Conservation (phyloP, 805 yeast species). For the Isabelozyma gotoi region DNA sequence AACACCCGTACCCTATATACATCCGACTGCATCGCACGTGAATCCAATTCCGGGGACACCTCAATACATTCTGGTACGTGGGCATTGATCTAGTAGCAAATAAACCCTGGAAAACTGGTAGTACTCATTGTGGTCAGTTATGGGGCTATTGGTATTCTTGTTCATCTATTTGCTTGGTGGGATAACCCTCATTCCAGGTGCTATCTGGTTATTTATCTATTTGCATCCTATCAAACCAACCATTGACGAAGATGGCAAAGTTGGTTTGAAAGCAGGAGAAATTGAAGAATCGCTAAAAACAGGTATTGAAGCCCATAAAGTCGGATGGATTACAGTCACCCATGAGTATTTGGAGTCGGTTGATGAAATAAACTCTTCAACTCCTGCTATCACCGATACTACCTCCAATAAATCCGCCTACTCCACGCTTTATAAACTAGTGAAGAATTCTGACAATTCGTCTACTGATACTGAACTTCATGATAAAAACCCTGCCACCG, state of each 20-base stretch:
- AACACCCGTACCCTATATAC: background rate
- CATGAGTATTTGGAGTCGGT: conserved; percentile 57
- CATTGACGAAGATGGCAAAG: conserved; percentile 9
- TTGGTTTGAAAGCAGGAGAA: conserved; percentile 55
- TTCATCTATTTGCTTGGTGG: conserved; percentile 74
- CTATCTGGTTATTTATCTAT: conserved; percentile 39
- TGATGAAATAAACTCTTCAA: conserved; percentile 47
- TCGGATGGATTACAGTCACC: conserved; percentile 86
- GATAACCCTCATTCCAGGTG: conserved; percentile 69
- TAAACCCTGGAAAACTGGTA: too few species aligned
- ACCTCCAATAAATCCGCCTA: conserved; percentile 54
- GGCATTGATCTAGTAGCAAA: too few species aligned
- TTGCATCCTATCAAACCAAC: conserved; percentile 30
- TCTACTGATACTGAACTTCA: conserved; percentile 3
- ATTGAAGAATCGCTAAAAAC: conserved; percentile 58
- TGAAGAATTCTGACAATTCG: conserved; percentile 1
- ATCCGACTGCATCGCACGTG: background rate
- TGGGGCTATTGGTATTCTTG: conserved; percentile 25
- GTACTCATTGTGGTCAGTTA: too few species aligned
- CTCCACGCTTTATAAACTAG: conserved; percentile 53
- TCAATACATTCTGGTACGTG: too few species aligned
- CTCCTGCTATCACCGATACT: conserved; percentile 43
- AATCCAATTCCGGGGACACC: background rate
- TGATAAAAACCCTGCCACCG: conserved; percentile 3
- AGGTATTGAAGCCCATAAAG: conserved; percentile 62